Conservation (phyloP, 2,329 filamentous ascomycete genomes). For the Amylocarpus encephaloides region DNA sequence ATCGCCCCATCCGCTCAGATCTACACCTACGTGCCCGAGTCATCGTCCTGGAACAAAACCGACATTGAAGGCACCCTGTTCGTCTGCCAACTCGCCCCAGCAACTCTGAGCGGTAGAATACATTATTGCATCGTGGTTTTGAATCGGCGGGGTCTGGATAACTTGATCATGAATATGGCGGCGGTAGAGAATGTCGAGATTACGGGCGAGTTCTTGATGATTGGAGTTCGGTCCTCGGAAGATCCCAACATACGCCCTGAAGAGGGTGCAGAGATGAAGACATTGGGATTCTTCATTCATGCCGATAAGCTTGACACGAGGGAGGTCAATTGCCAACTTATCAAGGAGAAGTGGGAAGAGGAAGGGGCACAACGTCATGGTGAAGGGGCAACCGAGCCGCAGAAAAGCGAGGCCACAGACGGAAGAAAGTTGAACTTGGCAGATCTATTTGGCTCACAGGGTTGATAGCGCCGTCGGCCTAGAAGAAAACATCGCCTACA, state of each 20-base stretch:
- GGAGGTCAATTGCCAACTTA: slow-evolving; percentile 23
- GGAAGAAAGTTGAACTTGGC: slow-evolving; percentile 26
- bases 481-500: too few relatives aligned
- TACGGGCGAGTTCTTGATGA: slow-evolving; percentile 47
- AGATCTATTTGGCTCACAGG: slow-evolving; percentile 19
- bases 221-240: slow-evolving; percentile 21
- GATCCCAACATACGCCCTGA: slow-evolving; percentile 1
- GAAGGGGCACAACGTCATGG: slow-evolving; percentile 7
- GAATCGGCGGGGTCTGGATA: slow-evolving; percentile 65
- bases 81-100: slow-evolving; percentile 58
- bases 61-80: slow-evolving; percentile 86
- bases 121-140: slow-evolving; percentile 60
- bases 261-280: slow-evolving; percentile 29
- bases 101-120: slow-evolving; percentile 34
- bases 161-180: slow-evolving; percentile 61
- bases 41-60: slow-evolving; percentile 73
- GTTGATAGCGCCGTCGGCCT: too few relatives aligned
- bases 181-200: slow-evolving; percentile 59
- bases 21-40: slow-evolving; percentile 66
- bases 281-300: slow-evolving; percentile 51
- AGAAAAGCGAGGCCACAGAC: slow-evolving; percentile 6
- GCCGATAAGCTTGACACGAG: slow-evolving; percentile 42
- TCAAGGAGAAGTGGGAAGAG: slow-evolving; percentile 28
- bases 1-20: slow-evolving; percentile 82
- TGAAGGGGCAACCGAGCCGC: slow-evolving; percentile 2